Evolutionary conservation across 2,329 filamentous ascomycete genomes (phyloP), one percentile per base, ranked within the genome.

Genomic region (Beauveria pseudobassiana): DNA sequence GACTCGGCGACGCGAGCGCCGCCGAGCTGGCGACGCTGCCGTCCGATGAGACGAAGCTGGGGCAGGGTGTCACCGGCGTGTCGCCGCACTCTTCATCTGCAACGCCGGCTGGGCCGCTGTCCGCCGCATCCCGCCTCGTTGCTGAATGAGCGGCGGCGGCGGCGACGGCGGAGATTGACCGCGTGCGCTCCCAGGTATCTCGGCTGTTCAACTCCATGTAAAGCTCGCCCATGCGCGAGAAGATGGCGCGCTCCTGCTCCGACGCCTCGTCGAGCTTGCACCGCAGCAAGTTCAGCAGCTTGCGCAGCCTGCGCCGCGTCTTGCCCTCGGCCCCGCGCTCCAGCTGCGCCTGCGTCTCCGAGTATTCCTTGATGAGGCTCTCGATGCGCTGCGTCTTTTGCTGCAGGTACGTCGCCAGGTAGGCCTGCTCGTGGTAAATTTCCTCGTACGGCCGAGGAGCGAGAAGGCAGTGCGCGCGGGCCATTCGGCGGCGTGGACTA

Each of bases 221-320:
- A 16, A 85, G 65, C 62, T 84, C 80, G 14, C 76, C 71, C n/a
- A 85, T 71, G 3, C 81, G 73, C 18, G 72, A 62, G 45, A 80
- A 68, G 7, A 83, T 76, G 18, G 71, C 65, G 59, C 72, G 75
- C 66, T 85, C 78, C 65, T 83, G 78, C 58, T 76, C 72, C 3
- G 76, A 75, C 0, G 74, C 76, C 49, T 78, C 73, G n/a, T 71
- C 67, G 38, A 85, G 74, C 62, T 76, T 76, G 56, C 70, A 71
- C 52, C 70, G 75, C 12, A 83, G 63, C 60, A 77, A 72, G 2
- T 71, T 69, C 5, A 78, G 67, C 45, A 78, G 71, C 63, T 80
- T 82, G 40, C 73, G 73, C 12, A 75, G 65, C 50, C 66, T 69
- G 22, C 74, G 71, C 16, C 69, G 67, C 6, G 69, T 64, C 45